Evolutionary conservation across 352 stramenopile species (phyloP), one percentile per base, ranked within the genome.

Genomic region (Phytophthora tentaculata): DNA sequence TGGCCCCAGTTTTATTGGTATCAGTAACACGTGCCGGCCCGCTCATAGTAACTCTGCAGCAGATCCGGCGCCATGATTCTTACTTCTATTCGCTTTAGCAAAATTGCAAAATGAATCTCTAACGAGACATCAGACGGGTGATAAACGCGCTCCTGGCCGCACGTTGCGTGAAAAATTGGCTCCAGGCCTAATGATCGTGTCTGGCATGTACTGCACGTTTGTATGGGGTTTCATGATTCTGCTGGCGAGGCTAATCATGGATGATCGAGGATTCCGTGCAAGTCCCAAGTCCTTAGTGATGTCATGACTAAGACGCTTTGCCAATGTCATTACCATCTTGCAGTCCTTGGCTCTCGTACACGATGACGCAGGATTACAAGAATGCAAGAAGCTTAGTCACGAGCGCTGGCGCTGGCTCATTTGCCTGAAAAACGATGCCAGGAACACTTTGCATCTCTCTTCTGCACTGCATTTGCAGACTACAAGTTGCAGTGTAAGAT

Each of bases 11-110:
- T n/a, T n/a, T n/a, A n/a, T n/a, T n/a, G n/a, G n/a, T n/a, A n/a
- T n/a, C n/a, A n/a, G n/a, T n/a, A n/a, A n/a, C n/a, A n/a, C n/a
- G n/a, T n/a, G n/a, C n/a, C n/a, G 3, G 82, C 84, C 81, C 84
- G 91, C 19, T 67, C 61, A 47, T 85, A 74, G 65, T 86, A 89
- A 39, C 29, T 74, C 58, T 77, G 51, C 44, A 83, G 41, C 63
- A 85, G 20, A 19, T 79, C 71, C 19, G 49, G 56, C 44, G 69
- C 52, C 73, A 80, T 77, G 20, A 8, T 49, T 47, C 17, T 13
- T 56, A 35, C 49, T 67, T 67, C 26, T 56, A 22, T 28, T 53
- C 16, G 22, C 6, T 19, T 22, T 3, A 37, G 60, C 39, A 67
- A 72, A 74, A 69, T 37, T 48, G 49, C 52, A 45, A n/a, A 77